Percentiles rank a stretch among this genome's conserved stretches.
phyloP scores from a whole-genome alignment of 495 filamentous ascomycete genomes.

The Penicillium arizonense region DNA sequence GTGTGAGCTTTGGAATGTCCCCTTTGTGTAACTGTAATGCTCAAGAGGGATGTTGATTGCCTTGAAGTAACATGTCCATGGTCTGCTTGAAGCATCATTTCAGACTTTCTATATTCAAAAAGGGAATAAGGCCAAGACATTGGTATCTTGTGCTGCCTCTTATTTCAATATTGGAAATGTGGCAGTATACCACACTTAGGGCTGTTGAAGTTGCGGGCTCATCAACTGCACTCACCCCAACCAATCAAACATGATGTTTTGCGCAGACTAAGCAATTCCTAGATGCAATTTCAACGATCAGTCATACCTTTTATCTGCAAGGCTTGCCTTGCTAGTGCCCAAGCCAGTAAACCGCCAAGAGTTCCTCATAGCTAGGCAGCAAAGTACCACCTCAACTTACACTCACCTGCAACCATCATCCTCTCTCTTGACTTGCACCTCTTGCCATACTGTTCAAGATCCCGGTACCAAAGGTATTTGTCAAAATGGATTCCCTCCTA shows the following conservation, averaged over 20 bases:
- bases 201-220: background rate
- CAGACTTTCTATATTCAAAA: no score
- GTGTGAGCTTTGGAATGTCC: background rate
- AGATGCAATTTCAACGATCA: background rate
- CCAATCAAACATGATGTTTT: background rate
- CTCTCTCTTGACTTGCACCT: background rate
- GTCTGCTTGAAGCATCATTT: no score
- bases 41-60: background rate
- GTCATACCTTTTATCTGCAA: background rate
- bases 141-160: no score
- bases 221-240: background rate
- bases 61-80: no score
- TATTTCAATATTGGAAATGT: no score
- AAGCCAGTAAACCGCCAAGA: slow-evolving; percentile 3
- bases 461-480: background rate
- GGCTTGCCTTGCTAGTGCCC: background rate
- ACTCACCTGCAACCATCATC: background rate
- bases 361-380: background rate
- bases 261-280: background rate
- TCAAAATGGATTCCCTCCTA: slow-evolving; percentile 16
- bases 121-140: no score
- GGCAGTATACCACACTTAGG: no score
- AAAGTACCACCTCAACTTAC: background rate
- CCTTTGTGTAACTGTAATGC: background rate
- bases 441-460: background rate